Evolutionary conservation across 1,139 yeast species (phyloP).

Genomic region (Petasospora rhodanensis): DNA sequence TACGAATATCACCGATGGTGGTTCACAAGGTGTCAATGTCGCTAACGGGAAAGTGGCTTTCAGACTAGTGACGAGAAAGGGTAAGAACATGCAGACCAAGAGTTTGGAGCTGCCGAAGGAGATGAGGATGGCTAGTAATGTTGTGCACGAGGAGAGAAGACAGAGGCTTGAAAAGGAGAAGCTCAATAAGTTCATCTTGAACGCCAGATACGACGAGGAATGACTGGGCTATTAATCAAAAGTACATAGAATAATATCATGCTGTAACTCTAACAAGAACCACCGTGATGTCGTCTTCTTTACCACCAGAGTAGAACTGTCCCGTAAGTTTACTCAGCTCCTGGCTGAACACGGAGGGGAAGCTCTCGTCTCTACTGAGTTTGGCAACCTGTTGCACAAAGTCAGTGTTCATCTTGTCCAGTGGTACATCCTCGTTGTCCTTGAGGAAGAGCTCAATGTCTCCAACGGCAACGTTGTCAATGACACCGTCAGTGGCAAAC

Average conservation of each 20-base stretch:
- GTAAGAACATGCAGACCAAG: conserved; percentile 42
- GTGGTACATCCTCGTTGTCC: conserved; percentile 40
- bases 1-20: background rate
- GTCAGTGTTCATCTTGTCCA: conserved; percentile 42
- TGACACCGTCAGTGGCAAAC: conserved; percentile 91
- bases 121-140: conserved; percentile 43
- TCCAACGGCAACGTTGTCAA: conserved; percentile 73
- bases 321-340: conserved; percentile 68
- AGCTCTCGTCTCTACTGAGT: conserved; percentile 66
- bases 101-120: conserved; percentile 45
- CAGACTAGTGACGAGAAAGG: conserved; percentile 48
- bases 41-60: conserved; percentile 38
- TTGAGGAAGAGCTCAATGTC: conserved; percentile 63
- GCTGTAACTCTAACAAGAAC: conserved; percentile 53
- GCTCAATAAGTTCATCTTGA: conserved; percentile 33
- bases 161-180: conserved; percentile 32
- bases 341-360: conserved; percentile 84
- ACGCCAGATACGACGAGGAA: conserved; percentile 30
- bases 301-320: conserved; percentile 79
- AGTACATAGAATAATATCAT: too few species aligned
- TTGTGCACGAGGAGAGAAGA: conserved; percentile 33
- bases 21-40: conserved; percentile 5
- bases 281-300: conserved; percentile 90
- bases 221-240: too few species aligned
- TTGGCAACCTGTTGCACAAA: conserved; percentile 67